Base-by-base conservation (phyloP, 179 eudicot genomes). In the Pouteria campechiana region DNA sequence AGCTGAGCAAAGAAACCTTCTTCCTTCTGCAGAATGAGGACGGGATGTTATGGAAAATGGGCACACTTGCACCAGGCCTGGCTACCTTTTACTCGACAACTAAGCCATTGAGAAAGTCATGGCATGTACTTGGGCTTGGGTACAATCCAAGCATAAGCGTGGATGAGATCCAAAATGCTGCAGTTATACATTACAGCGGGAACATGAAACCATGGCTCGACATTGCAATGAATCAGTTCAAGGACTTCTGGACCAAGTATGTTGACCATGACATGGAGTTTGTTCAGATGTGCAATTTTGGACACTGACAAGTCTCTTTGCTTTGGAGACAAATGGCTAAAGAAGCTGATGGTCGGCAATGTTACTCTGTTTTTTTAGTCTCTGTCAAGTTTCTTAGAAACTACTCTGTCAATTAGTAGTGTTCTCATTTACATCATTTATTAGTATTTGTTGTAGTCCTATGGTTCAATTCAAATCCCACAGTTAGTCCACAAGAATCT, bases 141-240 rank as follows among this genome's bases (percentile, higher is more conserved):
- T 70, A 79, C 38, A 83, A 83, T 63, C 94, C 94, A 2, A 81
- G 94, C 56, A 71, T 76, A 35, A 74, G 94, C 70, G 74, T 83
- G 90, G 90, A 83, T 46, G 86, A 77, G 59, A 83, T 83, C 17
- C 56, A 63, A 20, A 77, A 77, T 38, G 94, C 90, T 46, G 86
- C 90, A 17, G 94, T 83, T 32, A 69, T 83, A 37, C 94, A 80
- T 65, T 83, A 68, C 63, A 83, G 77, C 3, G 94, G 94, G 48
- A 81, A 77, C 65, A 81, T 83, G 94, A 83, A 83, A 46, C 92
- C 95, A 13, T 84, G 95, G 95, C 92, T 84, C 1, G 95, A 84
- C 65, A 84, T 84, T 65, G 92, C 83, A 17, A 60, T 84, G 70
- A 81, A 72, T 66, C 80, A 77, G 40, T 84, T 66, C 45, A 77